Conservation (phyloP, 371 early-diverging fungal genomes). For the Mortierella sp. region DNA sequence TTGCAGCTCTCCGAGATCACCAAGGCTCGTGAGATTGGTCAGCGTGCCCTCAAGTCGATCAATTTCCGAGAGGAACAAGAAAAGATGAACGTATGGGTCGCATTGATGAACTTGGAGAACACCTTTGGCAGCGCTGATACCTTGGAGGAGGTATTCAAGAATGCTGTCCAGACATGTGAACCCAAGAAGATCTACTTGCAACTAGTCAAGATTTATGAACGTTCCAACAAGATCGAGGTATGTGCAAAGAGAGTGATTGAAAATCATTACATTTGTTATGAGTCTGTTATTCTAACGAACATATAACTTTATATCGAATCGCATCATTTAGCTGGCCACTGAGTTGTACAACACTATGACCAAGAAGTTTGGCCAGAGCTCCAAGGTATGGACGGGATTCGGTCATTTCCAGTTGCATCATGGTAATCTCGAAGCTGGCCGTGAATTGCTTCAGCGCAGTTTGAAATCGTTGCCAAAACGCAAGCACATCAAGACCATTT, state of each 20-base stretch:
- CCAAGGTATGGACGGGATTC: conserved; percentile 91
- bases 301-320: neutral
- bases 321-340: conserved; percentile 68
- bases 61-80: conserved; percentile 94
- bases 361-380: conserved; percentile 88
- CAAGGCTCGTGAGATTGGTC: conserved; percentile 92
- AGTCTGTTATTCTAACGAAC: neutral
- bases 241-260: conserved; percentile 8
- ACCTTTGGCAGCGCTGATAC: conserved; percentile 88
- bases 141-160: conserved; percentile 84
- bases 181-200: conserved; percentile 90
- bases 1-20: conserved; percentile 90
- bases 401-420: conserved; percentile 84
- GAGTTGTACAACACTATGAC: conserved; percentile 79
- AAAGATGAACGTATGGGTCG: conserved; percentile 96
- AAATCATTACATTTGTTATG: neutral
- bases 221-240: conserved; percentile 80
- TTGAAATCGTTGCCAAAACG: conserved; percentile 89
- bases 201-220: conserved; percentile 90
- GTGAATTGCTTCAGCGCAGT: conserved; percentile 82
- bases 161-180: conserved; percentile 85
- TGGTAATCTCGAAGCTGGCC: conserved; percentile 79
- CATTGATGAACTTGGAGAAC: conserved; percentile 94
- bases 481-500: conserved; percentile 91
- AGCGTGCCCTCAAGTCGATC: conserved; percentile 95